Evolutionary conservation across 2,329 filamentous ascomycete species (phyloP).

Genomic region (Ophiobolus disseminans): DNA sequence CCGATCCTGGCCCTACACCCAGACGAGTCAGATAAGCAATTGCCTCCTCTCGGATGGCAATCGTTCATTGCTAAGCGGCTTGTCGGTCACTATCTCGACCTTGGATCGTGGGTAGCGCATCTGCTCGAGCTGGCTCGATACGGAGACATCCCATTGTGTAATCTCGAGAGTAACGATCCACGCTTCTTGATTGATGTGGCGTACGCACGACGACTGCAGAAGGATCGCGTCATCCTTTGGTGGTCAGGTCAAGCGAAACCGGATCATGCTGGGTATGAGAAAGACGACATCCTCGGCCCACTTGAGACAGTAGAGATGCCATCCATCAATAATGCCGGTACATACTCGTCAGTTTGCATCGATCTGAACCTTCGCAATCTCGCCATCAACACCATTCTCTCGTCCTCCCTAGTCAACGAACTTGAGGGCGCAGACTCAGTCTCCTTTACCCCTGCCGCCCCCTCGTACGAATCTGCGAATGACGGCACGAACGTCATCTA

Average conservation of each 20-base stretch:
- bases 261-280: conserved; percentile 95
- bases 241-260: conserved; percentile 89
- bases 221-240: conserved; percentile 94
- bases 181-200: conserved; percentile 94
- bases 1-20: conserved; percentile 82
- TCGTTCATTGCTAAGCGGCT: conserved; percentile 83
- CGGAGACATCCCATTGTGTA: conserved; percentile 93
- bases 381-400: conserved; percentile 96
- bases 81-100: conserved; percentile 86
- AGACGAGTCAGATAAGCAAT: conserved; percentile 81
- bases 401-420: conserved; percentile 95
- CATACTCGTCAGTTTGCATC: conserved; percentile 95
- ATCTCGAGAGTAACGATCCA: conserved; percentile 92
- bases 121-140: conserved; percentile 87
- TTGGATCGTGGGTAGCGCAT: conserved; percentile 92
- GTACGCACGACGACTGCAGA: conserved; percentile 87
- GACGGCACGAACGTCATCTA: conserved; percentile 75
- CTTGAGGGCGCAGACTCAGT: conserved; percentile 88
- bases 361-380: conserved; percentile 93
- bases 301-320: conserved; percentile 92
- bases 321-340: conserved; percentile 88
- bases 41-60: conserved; percentile 95
- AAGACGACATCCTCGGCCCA: conserved; percentile 82
- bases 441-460: conserved; percentile 78
- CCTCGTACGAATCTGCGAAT: conserved; percentile 64